A percentile compares a stretch with the other conserved stretches of the same genome.
Conservation (phyloP, 768 basidiomycete genomes). For the Rhizopogon vinicolor region DNA sequence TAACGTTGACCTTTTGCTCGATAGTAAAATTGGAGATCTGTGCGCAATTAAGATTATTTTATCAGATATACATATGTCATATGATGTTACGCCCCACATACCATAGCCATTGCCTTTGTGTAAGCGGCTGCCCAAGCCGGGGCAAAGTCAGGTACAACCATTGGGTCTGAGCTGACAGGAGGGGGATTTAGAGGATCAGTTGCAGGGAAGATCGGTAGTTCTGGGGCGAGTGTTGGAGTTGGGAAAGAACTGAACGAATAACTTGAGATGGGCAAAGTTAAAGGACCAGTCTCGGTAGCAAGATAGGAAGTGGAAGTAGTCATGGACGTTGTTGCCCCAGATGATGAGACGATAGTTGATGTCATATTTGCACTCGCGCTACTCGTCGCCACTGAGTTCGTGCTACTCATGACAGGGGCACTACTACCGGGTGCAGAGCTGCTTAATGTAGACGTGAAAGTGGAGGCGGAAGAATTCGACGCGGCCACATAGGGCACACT, state of each 20-base stretch:
- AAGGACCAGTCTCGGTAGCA: conserved; percentile 16
- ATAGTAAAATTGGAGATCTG: conserved; percentile 48
- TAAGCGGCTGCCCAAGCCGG: conserved; percentile 56
- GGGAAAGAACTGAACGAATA: conserved; percentile 58
- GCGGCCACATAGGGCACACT: background rate
- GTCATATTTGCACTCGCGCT: background rate
- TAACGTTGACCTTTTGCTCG: conserved; percentile 60
- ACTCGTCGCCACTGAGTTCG: background rate
- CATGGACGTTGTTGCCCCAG: conserved; percentile 5
- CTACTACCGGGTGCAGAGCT: background rate
- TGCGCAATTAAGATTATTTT: background rate
- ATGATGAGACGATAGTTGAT: background rate
- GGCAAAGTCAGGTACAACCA: conserved; percentile 40
- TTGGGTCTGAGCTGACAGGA: conserved; percentile 36
- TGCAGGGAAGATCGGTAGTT: conserved; percentile 48
- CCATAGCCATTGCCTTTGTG: conserved; percentile 51
- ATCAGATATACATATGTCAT: background rate
- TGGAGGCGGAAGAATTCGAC: background rate
- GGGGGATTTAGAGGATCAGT: conserved; percentile 57
- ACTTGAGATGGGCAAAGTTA: conserved; percentile 33
- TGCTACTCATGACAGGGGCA: conserved; percentile 5
- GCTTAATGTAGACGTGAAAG: background rate
- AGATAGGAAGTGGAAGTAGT: conserved; percentile 2
- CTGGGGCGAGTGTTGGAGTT: conserved; percentile 49
- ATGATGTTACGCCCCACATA: conserved; percentile 19